Base-by-base conservation (phyloP, 345 rosid species). In the Turritis glabra region DNA sequence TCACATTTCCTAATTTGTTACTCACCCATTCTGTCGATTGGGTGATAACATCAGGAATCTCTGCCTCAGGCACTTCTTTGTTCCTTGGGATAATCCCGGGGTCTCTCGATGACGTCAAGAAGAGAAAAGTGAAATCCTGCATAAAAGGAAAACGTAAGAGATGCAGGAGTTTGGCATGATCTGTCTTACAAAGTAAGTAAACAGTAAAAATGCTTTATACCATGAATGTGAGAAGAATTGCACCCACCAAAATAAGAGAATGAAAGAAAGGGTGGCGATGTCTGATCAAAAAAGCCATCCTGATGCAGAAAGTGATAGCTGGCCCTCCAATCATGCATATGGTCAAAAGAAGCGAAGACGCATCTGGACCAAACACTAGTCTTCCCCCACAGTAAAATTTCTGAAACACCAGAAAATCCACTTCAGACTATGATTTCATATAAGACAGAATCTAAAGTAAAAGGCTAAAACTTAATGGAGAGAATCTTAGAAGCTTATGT, bases 301-400 rank as follows among this genome's bases (percentile, higher is more conserved):
- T 87, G 23, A 79, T 51, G 57, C 87, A 88, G 77, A 94, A 94
- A 64, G 87, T 84, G 59, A 85, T 71, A 10, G 84, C 85, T 69
- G 98, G 98, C 3, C 76, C 94, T 38, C 82, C 89, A 23, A 94
- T 81, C 66, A 94, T 87, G 35, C 82, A 61, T 10, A 67, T 71
- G 0, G 96, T 82, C 8, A 94, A 84, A 57, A 81, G 80, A 73
- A 94, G 46, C 0, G 98, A 94, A 9, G 93, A 84, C 3, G 80
- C 88, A 55, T 94, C 97, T 30, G 97, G 97, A 71, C 97, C 98
- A 68, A 88, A 87, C 50, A 90, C 81, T 66, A 94, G 76, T 75
- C 96, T 88, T 64, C 98, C 97, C 26, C 90, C 83, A n/a, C 87
- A 90, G 44, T 75, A 80, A 69, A 94, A 94, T 81, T 76, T 90